A percentile compares a stretch with the other conserved stretches of the same genome.
phyloP scores from a whole-genome alignment of 2,329 filamentous ascomycete genomes.

The Madurella mycetomatis region DNA sequence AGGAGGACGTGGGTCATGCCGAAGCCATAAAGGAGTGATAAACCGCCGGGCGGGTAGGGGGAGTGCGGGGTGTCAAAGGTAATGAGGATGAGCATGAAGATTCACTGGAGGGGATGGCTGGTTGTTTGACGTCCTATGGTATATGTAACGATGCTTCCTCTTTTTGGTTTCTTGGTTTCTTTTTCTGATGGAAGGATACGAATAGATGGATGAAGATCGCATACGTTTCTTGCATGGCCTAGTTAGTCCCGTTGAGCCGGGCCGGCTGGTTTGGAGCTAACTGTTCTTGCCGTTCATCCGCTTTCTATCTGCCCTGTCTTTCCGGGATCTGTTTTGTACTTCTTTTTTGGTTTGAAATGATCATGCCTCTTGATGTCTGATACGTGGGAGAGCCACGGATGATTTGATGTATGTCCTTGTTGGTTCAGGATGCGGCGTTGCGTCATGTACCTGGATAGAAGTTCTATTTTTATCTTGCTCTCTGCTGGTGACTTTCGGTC shows the following conservation, averaged over 20 bases:
- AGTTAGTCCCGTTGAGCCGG: no score
- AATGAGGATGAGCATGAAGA: neutral
- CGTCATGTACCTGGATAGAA: neutral
- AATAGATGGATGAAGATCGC: neutral
- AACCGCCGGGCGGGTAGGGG: no score
- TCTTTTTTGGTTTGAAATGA: neutral
- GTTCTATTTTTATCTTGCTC: neutral
- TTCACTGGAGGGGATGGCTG: neutral
- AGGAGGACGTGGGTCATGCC: conserved; percentile 26
- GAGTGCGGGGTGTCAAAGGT: neutral
- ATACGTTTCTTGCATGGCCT: neutral
- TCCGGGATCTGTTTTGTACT: neutral
- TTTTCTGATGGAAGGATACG: neutral
- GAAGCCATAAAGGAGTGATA: conserved; percentile 28
- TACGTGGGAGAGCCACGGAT: neutral
- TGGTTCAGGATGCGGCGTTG: neutral
- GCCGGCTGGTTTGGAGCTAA: no score
- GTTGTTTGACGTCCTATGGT: neutral
- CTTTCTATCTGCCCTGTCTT: neutral
- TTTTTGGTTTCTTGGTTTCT: neutral
- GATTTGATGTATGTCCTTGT: neutral
- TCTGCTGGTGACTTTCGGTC: neutral
- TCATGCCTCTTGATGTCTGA: neutral
- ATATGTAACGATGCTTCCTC: neutral
- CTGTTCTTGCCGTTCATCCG: neutral